Evolutionary conservation across 139 green algal species (phyloP).

Genomic region (Pleodorina starrii): DNA sequence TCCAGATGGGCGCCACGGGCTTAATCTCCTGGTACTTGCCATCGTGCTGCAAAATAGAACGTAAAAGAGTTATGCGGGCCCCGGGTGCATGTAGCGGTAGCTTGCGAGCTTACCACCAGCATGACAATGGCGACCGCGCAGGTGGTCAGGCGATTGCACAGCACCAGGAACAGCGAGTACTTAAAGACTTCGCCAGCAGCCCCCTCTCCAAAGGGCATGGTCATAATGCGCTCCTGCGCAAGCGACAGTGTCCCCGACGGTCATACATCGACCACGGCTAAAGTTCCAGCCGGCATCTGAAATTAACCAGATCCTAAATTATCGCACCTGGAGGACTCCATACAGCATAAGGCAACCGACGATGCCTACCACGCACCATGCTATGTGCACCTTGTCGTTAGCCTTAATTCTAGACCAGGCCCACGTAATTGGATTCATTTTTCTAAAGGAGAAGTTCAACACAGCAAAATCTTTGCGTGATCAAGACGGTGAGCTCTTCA

Average conservation of each 20-base stretch:
- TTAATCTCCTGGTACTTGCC: slow-evolving; percentile 65
- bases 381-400: slow-evolving; percentile 69
- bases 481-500: too few relatives aligned
- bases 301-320: too few relatives aligned
- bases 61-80: too few relatives aligned
- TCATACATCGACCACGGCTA: too few relatives aligned
- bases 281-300: too few relatives aligned
- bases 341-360: slow-evolving; percentile 86
- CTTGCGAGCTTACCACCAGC: slow-evolving; percentile 58
- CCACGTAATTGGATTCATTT: slow-evolving; percentile 37
- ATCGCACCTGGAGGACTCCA: slow-evolving; percentile 83
- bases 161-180: slow-evolving; percentile 94
- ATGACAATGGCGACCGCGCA: slow-evolving; percentile 79
- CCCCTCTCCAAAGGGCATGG: slow-evolving; percentile 71
- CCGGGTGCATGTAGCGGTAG: too few relatives aligned
- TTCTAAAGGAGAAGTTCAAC: too few relatives aligned
- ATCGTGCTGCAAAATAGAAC: slow-evolving; percentile 65
- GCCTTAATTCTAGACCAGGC: slow-evolving; percentile 42
- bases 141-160: slow-evolving; percentile 90
- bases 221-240: slow-evolving; percentile 96
- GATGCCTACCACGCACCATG: slow-evolving; percentile 77
- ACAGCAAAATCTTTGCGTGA: too few relatives aligned
- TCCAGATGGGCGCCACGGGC: slow-evolving; percentile 83
- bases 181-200: slow-evolving; percentile 80
- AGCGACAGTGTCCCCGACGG: neutral